A percentile compares a stretch with the other conserved stretches of the same genome.
Evolutionary conservation across 2,329 filamentous ascomycete species (phyloP).

Genomic region (Pseudogymnoascus sp.): DNA sequence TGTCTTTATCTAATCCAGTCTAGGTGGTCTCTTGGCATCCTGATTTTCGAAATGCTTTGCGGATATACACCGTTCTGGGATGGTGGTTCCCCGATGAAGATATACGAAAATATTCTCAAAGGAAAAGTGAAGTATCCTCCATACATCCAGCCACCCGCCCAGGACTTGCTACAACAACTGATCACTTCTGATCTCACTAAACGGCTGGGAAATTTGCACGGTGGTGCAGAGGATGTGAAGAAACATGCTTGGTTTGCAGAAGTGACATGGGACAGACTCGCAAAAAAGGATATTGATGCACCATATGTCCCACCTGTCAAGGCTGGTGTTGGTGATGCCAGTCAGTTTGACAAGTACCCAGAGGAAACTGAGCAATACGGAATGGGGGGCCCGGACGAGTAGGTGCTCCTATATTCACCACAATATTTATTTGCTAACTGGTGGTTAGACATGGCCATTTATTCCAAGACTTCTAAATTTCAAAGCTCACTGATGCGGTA

Average conservation of each 20-base stretch:
- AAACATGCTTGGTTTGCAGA: slow-evolving; percentile 93
- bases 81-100: slow-evolving; percentile 93
- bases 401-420: slow-evolving; percentile 38
- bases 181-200: slow-evolving; percentile 95
- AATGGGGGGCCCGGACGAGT: slow-evolving; percentile 71
- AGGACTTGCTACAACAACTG: slow-evolving; percentile 82
- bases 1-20: not conserved
- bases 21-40: slow-evolving; percentile 96
- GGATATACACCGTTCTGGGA: slow-evolving; percentile 99
- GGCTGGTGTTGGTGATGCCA: slow-evolving; percentile 87
- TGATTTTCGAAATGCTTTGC: slow-evolving; percentile 99
- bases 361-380: slow-evolving; percentile 95
- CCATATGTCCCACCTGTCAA: slow-evolving; percentile 95
- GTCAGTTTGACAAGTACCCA: slow-evolving; percentile 95
- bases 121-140: slow-evolving; percentile 93
- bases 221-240: slow-evolving; percentile 86
- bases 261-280: slow-evolving; percentile 92
- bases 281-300: slow-evolving; percentile 94
- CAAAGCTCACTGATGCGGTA: not conserved
- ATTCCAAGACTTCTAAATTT: slow-evolving; percentile 12
- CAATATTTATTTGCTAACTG: not conserved
- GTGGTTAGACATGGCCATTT: slow-evolving; percentile 7
- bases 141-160: slow-evolving; percentile 89
- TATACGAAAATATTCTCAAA: slow-evolving; percentile 97
- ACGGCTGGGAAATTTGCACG: slow-evolving; percentile 86